Evolutionary conservation across 2,329 filamentous ascomycete genomes (phyloP).

Genomic region (Aspergillus chevalieri): DNA sequence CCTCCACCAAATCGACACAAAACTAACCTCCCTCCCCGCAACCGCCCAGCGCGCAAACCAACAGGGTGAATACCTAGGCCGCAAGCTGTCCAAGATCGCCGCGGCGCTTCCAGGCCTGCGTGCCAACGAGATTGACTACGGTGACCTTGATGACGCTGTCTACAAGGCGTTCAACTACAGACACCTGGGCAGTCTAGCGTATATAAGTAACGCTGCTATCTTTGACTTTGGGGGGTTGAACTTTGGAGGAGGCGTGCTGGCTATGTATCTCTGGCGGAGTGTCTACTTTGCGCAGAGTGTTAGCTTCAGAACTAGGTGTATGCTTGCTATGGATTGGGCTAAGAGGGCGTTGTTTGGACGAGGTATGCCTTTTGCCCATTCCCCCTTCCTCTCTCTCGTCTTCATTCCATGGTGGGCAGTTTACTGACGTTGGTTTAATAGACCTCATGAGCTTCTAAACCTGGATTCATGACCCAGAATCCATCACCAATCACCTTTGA

Average conservation of each 20-base stretch:
- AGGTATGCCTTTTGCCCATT: conserved; percentile 56
- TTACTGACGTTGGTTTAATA: conserved; percentile 13
- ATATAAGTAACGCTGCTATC: conserved; percentile 91
- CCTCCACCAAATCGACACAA: conserved; percentile 85
- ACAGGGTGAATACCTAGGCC: conserved; percentile 85
- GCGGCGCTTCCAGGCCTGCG: conserved; percentile 66
- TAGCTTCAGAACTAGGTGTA: conserved; percentile 76
- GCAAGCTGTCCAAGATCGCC: conserved; percentile 89
- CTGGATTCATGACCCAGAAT: background rate
- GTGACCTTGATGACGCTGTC: conserved; percentile 82
- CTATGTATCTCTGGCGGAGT: conserved; percentile 92
- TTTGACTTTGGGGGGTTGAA: conserved; percentile 82
- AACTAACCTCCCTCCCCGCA: conserved; percentile 87
- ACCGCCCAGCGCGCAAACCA: conserved; percentile 96
- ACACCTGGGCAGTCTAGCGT: conserved; percentile 86
- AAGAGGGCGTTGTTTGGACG: conserved; percentile 92
- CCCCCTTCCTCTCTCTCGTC: background rate
- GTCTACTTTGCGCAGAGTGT: conserved; percentile 98
- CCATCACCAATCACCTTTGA: no score
- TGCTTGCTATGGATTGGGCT: conserved; percentile 98
- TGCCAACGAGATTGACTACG: conserved; percentile 76
- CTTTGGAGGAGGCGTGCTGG: conserved; percentile 76
- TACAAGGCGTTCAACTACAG: conserved; percentile 94
- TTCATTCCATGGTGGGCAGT: background rate
- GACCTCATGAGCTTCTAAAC: conserved; percentile 50